These are phyloP conservation scores for Gossypium arboreum DNA, from an alignment of 345 rosid species.

Conservation along the genomic window DNA sequence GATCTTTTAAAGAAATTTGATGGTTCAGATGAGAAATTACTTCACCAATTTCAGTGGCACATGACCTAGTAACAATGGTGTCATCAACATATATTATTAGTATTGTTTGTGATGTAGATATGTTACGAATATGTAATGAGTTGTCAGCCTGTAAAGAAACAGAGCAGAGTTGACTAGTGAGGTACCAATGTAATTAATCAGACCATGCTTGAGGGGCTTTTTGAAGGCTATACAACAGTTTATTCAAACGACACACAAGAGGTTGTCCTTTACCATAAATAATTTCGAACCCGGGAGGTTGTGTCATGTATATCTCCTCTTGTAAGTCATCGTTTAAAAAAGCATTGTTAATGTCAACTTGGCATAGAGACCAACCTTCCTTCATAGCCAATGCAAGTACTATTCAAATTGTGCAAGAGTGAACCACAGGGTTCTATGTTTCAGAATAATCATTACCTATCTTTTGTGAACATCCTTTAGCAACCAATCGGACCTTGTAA, in stretches of 20 bases:
- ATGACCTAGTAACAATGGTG: not conserved
- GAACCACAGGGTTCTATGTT: too few species aligned
- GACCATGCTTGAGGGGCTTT: not conserved
- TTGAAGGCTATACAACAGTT: not conserved
- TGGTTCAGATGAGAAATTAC: too few species aligned
- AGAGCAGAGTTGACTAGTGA: not conserved
- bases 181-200: not conserved
- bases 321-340: too few species aligned
- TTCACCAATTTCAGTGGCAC: not conserved
- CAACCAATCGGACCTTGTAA: too few species aligned
- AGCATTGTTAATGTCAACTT: not conserved
- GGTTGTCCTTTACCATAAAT: not conserved
- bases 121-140: too few species aligned
- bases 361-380: not conserved
- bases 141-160: not conserved
- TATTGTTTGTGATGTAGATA: too few species aligned
- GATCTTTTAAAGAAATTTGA: too few species aligned
- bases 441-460: too few species aligned
- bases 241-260: not conserved
- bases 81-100: too few species aligned
- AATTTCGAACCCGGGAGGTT: not conserved
- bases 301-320: not conserved
- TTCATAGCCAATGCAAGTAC: too few species aligned
- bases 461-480: too few species aligned
- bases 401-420: too few species aligned